Conservation (phyloP, 2,329 filamentous ascomycete species). For the Apiospora hydei region DNA sequence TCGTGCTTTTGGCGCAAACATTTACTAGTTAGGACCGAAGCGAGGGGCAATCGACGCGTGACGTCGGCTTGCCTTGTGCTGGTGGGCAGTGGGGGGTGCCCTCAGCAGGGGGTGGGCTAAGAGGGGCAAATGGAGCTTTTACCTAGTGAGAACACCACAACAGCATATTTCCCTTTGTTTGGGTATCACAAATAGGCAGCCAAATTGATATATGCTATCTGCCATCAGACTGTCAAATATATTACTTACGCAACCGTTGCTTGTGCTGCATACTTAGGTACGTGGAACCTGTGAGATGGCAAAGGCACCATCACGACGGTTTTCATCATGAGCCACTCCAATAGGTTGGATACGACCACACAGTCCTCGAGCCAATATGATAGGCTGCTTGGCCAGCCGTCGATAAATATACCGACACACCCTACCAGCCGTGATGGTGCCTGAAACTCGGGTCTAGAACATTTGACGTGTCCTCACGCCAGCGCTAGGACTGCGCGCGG, state of each 20-base stretch:
- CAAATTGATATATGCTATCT: too few species aligned
- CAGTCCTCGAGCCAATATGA: not conserved
- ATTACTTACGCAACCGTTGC: too few species aligned
- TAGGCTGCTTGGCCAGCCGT: not conserved
- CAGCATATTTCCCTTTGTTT: not conserved
- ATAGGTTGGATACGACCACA: not conserved
- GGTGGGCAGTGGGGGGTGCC: not conserved
- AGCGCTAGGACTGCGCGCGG: not conserved
- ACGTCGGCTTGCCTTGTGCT: slow-evolving; percentile 13
- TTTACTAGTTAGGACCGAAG: slow-evolving; percentile 8
- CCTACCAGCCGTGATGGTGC: not conserved
- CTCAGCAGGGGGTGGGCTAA: not conserved
- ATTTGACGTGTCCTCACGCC: slow-evolving; percentile 10
- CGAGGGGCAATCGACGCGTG: not conserved
- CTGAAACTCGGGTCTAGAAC: slow-evolving; percentile 20
- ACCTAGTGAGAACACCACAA: not conserved
- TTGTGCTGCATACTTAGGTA: too few species aligned
- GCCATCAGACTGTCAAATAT: too few species aligned
- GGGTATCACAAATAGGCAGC: not conserved
- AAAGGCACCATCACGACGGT: not conserved
- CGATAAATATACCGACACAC: not conserved
- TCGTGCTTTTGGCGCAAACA: not conserved
- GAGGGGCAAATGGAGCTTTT: slow-evolving; percentile 7
- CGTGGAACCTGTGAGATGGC: too few species aligned
- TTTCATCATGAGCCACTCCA: not conserved